Percentiles rank a stretch among this genome's conserved stretches.
Evolutionary conservation across 345 rosid species (phyloP).

Genomic region (Brassica carinata): DNA sequence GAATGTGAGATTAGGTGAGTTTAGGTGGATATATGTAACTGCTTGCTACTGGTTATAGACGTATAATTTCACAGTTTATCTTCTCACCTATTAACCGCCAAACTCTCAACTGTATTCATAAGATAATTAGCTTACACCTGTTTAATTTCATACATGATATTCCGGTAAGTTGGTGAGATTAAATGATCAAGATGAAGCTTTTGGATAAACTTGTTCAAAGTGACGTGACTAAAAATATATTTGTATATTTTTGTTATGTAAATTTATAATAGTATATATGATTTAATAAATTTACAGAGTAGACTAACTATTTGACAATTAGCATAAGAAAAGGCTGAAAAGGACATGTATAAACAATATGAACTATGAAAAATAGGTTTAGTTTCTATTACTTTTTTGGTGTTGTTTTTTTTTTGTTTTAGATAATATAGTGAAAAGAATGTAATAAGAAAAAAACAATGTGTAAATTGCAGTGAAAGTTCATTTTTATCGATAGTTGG

Average conservation of each 20-base stretch:
- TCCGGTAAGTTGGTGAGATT: background rate
- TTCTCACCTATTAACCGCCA: constrained; percentile 25
- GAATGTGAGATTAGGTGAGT: constrained; percentile 21
- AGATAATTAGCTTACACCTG: background rate
- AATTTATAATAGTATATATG: background rate
- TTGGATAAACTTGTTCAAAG: background rate
- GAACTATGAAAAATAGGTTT: background rate
- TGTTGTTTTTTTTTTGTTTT: too few relatives aligned
- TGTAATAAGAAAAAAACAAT: too few relatives aligned
- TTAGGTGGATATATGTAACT: constrained; percentile 21
- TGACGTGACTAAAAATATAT: background rate
- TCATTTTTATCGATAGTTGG: too few relatives aligned
- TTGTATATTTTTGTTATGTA: background rate
- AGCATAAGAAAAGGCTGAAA: background rate
- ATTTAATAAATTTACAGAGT: background rate
- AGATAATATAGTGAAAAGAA: too few relatives aligned
- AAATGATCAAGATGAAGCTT: background rate
- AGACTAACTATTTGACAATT: background rate
- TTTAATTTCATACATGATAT: background rate
- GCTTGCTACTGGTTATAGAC: constrained; percentile 22
- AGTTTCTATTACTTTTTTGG: background rate
- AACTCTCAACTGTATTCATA: constrained; percentile 4
- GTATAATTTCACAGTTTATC: constrained; percentile 12
- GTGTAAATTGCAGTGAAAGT: too few relatives aligned
- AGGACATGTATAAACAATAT: background rate